A percentile compares a stretch with the other conserved stretches of the same genome.
These are phyloP conservation scores for Chaetomiaceae sp. DNA, from an alignment of 2,329 filamentous ascomycete genomes.

Conservation along the genomic window DNA sequence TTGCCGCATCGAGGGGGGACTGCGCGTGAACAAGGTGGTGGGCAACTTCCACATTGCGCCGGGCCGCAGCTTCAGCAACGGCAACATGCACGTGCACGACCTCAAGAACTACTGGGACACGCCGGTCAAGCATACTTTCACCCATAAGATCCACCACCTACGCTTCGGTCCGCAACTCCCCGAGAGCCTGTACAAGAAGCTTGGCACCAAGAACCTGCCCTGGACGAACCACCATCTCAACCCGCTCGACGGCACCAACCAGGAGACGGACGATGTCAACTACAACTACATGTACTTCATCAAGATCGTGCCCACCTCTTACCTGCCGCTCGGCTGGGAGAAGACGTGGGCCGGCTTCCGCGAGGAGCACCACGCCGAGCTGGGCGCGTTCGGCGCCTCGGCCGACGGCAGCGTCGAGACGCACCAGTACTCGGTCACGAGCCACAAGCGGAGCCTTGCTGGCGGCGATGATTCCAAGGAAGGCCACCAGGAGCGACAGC, in stretches of 20 bases:
- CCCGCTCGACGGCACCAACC: slow-evolving; percentile 76
- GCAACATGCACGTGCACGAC: slow-evolving; percentile 97
- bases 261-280: slow-evolving; percentile 73
- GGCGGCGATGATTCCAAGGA: slow-evolving; percentile 82
- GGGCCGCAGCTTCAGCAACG: slow-evolving; percentile 91
- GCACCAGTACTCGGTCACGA: slow-evolving; percentile 97
- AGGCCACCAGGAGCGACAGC: slow-evolving; percentile 86
- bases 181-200: slow-evolving; percentile 60
- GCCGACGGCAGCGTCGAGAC: slow-evolving; percentile 84
- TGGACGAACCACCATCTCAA: slow-evolving; percentile 93
- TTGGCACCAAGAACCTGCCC: slow-evolving; percentile 48
- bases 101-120: slow-evolving; percentile 89
- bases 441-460: slow-evolving; percentile 81
- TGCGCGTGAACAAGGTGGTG: slow-evolving; percentile 96
- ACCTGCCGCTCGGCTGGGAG: slow-evolving; percentile 87
- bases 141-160: slow-evolving; percentile 80
- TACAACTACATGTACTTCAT: slow-evolving; percentile 99
- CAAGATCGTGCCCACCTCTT: slow-evolving; percentile 95
- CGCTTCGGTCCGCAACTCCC: slow-evolving; percentile 91
- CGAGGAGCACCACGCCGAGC: slow-evolving; percentile 51
- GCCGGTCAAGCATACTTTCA: slow-evolving; percentile 76
- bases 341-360: slow-evolving; percentile 44
- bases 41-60: slow-evolving; percentile 99
- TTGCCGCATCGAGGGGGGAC: slow-evolving; percentile 85
- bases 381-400: slow-evolving; percentile 65